A percentile compares a stretch with the other conserved stretches of the same genome.
phyloP scores from a whole-genome alignment of 306 rosid species.

The Coriaria nepalensis region DNA sequence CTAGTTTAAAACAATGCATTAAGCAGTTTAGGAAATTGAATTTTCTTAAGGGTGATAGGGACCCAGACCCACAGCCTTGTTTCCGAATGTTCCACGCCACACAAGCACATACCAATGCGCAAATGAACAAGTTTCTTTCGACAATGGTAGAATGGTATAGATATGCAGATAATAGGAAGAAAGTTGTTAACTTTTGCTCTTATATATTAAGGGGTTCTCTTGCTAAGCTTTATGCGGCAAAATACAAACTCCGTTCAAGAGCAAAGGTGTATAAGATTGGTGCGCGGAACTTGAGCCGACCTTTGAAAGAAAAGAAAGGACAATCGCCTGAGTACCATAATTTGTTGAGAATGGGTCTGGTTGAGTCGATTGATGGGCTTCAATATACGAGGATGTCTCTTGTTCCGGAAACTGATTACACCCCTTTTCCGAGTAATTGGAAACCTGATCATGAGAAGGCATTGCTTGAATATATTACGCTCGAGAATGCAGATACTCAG shows the following conservation, averaged over 20 bases:
- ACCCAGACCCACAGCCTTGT: slow-evolving; percentile 97
- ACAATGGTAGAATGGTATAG: slow-evolving; percentile 91
- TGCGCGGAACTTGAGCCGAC: slow-evolving; percentile 72
- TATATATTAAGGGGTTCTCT: slow-evolving; percentile 81
- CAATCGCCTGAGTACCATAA: slow-evolving; percentile 88
- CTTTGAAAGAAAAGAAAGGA: slow-evolving; percentile 90
- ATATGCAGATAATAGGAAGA: slow-evolving; percentile 89
- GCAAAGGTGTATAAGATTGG: slow-evolving; percentile 95
- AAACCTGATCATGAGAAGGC: slow-evolving; percentile 84
- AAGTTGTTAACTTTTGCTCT: slow-evolving; percentile 83
- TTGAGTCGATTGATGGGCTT: slow-evolving; percentile 87
- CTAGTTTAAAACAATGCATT: slow-evolving; percentile 86
- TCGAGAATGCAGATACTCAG: slow-evolving; percentile 63
- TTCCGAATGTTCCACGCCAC: slow-evolving; percentile 98
- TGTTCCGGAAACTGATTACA: slow-evolving; percentile 84
- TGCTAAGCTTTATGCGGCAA: slow-evolving; percentile 98
- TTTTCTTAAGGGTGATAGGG: slow-evolving; percentile 85
- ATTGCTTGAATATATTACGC: slow-evolving; percentile 63
- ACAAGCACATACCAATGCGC: slow-evolving; percentile 94
- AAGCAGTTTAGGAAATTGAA: slow-evolving; percentile 76
- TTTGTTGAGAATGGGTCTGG: slow-evolving; percentile 92
- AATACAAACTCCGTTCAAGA: slow-evolving; percentile 90
- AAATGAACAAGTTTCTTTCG: slow-evolving; percentile 86
- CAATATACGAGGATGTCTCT: slow-evolving; percentile 84
- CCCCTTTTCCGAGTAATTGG: slow-evolving; percentile 77